phyloP scores from a whole-genome alignment of 345 rosid genomes.

The Euphorbia lathyris region DNA sequence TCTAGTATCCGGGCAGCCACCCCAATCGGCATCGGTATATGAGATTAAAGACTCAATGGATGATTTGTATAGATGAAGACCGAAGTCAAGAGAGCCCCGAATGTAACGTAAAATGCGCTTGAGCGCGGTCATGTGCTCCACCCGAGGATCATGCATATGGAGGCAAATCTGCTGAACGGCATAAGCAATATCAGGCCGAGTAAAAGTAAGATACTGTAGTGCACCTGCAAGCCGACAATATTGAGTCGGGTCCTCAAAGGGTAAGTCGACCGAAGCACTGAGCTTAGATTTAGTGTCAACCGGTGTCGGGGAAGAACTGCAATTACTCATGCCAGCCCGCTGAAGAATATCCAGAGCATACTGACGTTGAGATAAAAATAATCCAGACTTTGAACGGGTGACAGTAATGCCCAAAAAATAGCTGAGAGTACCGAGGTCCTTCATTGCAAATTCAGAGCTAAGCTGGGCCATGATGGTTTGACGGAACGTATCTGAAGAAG shows the following conservation, averaged over 20 bases:
- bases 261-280: neutral
- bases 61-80: neutral
- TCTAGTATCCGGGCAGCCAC: slow-evolving; percentile 5
- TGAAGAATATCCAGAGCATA: neutral
- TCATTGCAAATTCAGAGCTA: neutral
- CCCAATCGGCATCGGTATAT: slow-evolving; percentile 4
- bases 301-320: neutral
- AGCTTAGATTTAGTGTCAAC: neutral
- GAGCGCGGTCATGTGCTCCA: neutral
- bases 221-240: slow-evolving; percentile 1
- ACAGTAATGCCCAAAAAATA: neutral
- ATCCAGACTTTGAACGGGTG: neutral
- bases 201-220: neutral
- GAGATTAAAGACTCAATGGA: neutral
- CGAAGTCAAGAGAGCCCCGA: neutral
- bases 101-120: slow-evolving; percentile 6
- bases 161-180: neutral
- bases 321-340: neutral
- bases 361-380: neutral
- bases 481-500: neutral
- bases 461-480: neutral
- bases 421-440: neutral
- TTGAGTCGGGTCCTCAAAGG: neutral
- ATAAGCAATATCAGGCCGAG: neutral
- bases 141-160: neutral